These are phyloP conservation scores for Peniophora sp. DNA, from an alignment of 1,284 basidiomycete species.

Conservation along the genomic window DNA sequence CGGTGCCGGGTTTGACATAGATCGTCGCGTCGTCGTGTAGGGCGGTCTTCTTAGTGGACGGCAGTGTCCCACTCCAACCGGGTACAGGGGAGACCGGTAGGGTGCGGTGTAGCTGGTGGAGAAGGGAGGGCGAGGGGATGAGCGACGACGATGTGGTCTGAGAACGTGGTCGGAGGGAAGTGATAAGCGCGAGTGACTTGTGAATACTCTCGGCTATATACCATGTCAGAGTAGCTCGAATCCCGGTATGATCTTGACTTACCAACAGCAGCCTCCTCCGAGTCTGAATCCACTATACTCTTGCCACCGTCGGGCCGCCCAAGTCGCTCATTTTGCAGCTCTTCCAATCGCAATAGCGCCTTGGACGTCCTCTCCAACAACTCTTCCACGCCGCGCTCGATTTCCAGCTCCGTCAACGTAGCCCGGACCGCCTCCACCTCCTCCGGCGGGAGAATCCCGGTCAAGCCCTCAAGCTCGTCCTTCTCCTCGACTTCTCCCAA, in stretches of 20 bases:
- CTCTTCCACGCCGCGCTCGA: slow-evolving; percentile 61
- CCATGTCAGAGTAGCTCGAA: slow-evolving; percentile 10
- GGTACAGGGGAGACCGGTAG: slow-evolving; percentile 48
- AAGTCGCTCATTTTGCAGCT: slow-evolving; percentile 53
- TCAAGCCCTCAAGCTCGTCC: slow-evolving; percentile 27
- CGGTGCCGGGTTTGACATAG: slow-evolving; percentile 45
- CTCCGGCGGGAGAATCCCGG: slow-evolving; percentile 38
- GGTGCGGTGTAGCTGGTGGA: slow-evolving; percentile 62
- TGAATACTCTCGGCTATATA: slow-evolving; percentile 60
- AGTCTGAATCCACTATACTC: slow-evolving; percentile 46
- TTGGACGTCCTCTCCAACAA: slow-evolving; percentile 54
- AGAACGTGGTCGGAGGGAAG: slow-evolving; percentile 61
- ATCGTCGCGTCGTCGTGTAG: slow-evolving; percentile 67
- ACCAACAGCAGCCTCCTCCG: slow-evolving; percentile 78
- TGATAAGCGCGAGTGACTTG: slow-evolving; percentile 57
- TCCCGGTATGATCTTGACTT: slow-evolving; percentile 16
- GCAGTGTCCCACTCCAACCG: slow-evolving; percentile 71
- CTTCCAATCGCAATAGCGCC: slow-evolving; percentile 54
- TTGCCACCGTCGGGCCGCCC: slow-evolving; percentile 34
- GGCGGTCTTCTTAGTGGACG: slow-evolving; percentile 45
- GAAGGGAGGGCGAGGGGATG: slow-evolving; percentile 48
- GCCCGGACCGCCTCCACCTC: slow-evolving; percentile 47
- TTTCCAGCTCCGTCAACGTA: slow-evolving; percentile 47
- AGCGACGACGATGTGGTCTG: slow-evolving; percentile 36
- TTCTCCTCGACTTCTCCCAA: slow-evolving; percentile 4